Evolutionary conservation across 192 early-diverging fungal genomes (phyloP).

Genomic region (Thamnidium elegans): DNA sequence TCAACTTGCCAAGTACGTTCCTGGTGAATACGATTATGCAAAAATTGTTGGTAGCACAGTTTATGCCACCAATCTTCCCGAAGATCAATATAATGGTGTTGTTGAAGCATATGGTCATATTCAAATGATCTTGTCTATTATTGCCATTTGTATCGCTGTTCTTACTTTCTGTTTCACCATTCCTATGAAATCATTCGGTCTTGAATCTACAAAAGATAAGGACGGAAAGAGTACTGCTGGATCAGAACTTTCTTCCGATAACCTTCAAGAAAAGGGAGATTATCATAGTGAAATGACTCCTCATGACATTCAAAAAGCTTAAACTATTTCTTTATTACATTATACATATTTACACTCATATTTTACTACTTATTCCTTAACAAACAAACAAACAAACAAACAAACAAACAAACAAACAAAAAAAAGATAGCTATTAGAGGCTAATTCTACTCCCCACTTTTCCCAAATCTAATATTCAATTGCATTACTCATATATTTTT

Average conservation of each 20-base stretch:
- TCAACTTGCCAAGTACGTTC: constrained; percentile 24
- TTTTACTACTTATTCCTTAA: too few relatives aligned
- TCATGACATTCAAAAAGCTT: too few relatives aligned
- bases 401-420: too few relatives aligned
- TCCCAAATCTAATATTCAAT: too few relatives aligned
- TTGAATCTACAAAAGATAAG: constrained; percentile 4
- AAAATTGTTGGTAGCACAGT: constrained; percentile 9
- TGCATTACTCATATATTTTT: too few relatives aligned
- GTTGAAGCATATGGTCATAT: constrained; percentile 25
- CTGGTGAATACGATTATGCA: constrained; percentile 23
- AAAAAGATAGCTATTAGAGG: too few relatives aligned
- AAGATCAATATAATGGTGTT: constrained; percentile 24
- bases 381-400: too few relatives aligned
- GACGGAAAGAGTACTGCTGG: not conserved
- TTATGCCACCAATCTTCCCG: constrained; percentile 11
- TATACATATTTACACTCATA: too few relatives aligned
- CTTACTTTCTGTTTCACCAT: constrained; percentile 14
- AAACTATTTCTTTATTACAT: too few relatives aligned
- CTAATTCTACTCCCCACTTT: too few relatives aligned
- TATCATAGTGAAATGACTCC: not conserved
- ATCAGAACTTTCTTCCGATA: not conserved
- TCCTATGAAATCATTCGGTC: constrained; percentile 26
- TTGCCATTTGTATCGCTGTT: constrained; percentile 15
- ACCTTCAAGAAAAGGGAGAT: not conserved
- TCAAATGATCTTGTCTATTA: constrained; percentile 20